phyloP scores from a whole-genome alignment of 768 basidiomycete species.

The Phylloporus sp. region DNA sequence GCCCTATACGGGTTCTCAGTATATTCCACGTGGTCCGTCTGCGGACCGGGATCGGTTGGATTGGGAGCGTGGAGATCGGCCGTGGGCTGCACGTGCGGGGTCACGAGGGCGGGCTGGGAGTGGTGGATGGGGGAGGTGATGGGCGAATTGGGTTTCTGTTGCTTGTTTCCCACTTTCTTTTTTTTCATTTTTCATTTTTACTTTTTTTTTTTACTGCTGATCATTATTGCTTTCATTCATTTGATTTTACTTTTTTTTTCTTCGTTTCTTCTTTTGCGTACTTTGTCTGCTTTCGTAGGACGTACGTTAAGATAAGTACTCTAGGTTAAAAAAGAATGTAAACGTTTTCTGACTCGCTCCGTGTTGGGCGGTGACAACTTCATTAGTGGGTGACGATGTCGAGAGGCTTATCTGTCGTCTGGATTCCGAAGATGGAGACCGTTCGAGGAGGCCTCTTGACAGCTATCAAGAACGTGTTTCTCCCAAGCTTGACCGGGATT shows the following conservation, averaged over 20 bases:
- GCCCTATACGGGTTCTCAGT: slow-evolving; percentile 27
- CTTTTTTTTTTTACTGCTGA: slow-evolving; percentile 16
- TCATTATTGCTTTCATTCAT: slow-evolving; percentile 32
- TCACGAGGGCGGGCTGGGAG: slow-evolving; percentile 33
- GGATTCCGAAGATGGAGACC: too few relatives aligned
- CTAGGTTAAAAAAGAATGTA: slow-evolving; percentile 9
- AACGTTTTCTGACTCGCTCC: slow-evolving; percentile 1
- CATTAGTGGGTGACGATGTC: too few relatives aligned
- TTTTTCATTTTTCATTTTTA: not conserved
- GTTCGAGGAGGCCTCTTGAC: too few relatives aligned
- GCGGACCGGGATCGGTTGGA: slow-evolving; percentile 48
- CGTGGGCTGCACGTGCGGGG: slow-evolving; percentile 25
- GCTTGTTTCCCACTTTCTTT: not conserved
- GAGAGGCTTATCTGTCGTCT: too few relatives aligned
- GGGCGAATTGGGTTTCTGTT: slow-evolving; percentile 1
- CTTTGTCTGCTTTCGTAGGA: slow-evolving; percentile 4
- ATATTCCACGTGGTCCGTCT: slow-evolving; percentile 47
- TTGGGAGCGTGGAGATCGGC: slow-evolving; percentile 42
- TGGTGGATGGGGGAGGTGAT: slow-evolving; percentile 33
- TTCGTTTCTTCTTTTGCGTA: slow-evolving; percentile 2
- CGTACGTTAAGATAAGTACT: slow-evolving; percentile 12
- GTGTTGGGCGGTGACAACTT: too few relatives aligned
- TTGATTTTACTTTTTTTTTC: slow-evolving; percentile 2
- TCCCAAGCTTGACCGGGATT: too few relatives aligned
- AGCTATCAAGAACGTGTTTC: too few relatives aligned